Evolutionary conservation across 805 yeast genomes (phyloP), one percentile per base, ranked within the genome.

Genomic region (Candida odintsovae): DNA sequence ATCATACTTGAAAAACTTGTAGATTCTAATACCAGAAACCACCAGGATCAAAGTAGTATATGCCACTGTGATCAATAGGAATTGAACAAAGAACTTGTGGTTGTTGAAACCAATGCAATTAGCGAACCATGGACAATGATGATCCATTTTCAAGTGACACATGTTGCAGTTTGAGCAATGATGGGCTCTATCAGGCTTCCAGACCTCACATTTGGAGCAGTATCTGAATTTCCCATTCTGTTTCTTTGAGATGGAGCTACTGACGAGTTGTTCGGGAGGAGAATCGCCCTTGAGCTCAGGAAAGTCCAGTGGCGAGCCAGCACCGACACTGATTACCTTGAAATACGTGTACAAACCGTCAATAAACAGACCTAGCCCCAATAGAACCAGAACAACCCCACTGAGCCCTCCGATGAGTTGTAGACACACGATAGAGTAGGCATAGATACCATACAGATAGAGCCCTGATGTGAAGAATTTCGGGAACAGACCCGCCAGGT

Each of bases 61-160:
- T 0, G 75, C 23, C 2, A 80, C 66, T 3, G 78, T 68, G 57
- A 82, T 82, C 7, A 73, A 40, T 44, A 90, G 63, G 59, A 86
- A 85, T 61, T 89, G 96, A 23, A 88, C 62, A 59, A 90, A 92
- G 61, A 71, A 78, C 65, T 89, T 86, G 53, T 86, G 90, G 65
- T 92, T 92, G 25, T 68, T 68, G 65, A 78, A 84, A 0, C 98
- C 98, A 48, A 92, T 77, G 63, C 97, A 90, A 6, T 80, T 72
- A 2, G 95, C 83, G 64, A 90, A 89, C 98, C 98, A 92, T 0
- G 97, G 97, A 51, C 84, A 83, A 66, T 90, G 97, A 62, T 90
- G 97, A 63, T 90, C 97, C 97, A 90, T 90, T 57, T 78, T 80
- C 49, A 90, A 62, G 23, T 86, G 78, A 63, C 97, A 90, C 28